A percentile compares a stretch with the other conserved stretches of the same genome.
Conservation (phyloP, 2,329 filamentous ascomycete species). For the Fusarium sp. region DNA sequence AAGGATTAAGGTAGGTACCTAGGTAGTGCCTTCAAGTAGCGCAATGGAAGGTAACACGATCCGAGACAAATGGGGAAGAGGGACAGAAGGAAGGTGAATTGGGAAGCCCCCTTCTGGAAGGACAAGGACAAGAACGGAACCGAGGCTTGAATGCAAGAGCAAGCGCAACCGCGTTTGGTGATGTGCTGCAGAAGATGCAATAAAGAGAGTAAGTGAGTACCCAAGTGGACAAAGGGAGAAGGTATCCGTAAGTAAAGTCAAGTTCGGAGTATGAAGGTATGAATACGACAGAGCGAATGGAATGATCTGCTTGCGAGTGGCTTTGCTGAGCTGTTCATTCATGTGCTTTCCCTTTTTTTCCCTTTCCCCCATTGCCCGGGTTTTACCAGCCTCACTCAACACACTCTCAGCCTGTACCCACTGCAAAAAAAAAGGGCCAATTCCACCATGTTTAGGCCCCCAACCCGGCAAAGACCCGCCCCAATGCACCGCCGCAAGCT, state of each 20-base stretch:
- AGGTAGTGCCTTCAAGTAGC: constrained; percentile 4
- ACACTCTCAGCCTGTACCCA: constrained; percentile 15
- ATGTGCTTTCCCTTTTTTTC: constrained; percentile 44
- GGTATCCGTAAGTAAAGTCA: background rate
- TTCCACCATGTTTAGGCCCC: background rate
- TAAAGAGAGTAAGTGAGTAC: constrained; percentile 31
- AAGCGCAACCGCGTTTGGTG: constrained; percentile 12
- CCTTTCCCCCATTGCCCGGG: background rate
- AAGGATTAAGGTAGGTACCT: constrained; percentile 1
- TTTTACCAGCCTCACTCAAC: background rate
- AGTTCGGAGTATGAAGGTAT: background rate
- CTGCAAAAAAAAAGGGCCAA: background rate
- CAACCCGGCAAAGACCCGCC: constrained; percentile 23
- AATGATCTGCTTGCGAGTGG: background rate
- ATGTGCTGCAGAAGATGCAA: constrained; percentile 10
- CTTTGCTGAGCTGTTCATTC: constrained; percentile 38
- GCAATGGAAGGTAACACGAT: constrained; percentile 11
- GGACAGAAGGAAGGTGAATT: background rate
- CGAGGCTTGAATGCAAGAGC: constrained; percentile 18
- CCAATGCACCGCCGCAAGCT: constrained; percentile 30
- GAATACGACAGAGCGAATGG: constrained; percentile 10
- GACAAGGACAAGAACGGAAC: background rate
- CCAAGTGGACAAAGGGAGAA: constrained; percentile 5
- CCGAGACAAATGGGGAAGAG: constrained; percentile 4
- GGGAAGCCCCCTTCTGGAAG: too few relatives aligned